Evolutionary conservation across 441 rosid genomes (phyloP), one percentile per base, ranked within the genome.

Genomic region (Erysimum pusillum): DNA sequence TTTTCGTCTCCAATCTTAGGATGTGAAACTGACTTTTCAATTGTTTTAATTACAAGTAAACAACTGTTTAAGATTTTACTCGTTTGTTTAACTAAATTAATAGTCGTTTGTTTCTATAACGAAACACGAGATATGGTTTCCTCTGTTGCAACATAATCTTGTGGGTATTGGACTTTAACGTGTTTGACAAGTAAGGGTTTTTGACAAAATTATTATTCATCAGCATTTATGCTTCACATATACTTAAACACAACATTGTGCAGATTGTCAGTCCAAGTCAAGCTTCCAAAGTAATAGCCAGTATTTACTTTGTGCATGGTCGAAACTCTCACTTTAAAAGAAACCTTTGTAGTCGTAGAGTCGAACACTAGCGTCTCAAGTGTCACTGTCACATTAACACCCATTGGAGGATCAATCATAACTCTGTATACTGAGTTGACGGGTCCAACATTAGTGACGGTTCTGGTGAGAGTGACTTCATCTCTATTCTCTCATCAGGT

Each of bases 371-470:
- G 57, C 64, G 71, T 62, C 9, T 77, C 66, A 18, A 90, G 92
- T 69, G 72, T 63, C 7, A 90, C 89, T 0, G 38, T 83, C 42
- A 86, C 86, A 1, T 15, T 4, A 22, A 81, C 53, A 1, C 93
- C 89, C 0, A 78, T 28, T 0, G 91, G 93, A 73, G 88, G 32
- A 56, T 80, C 80, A 18, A 88, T 68, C 6, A 68, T 58, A 7
- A 83, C 88, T 28, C 20, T 35, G 67, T 86, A 90, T 59, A 85
- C 64, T 22, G 91, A 85, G 8, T 77, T 44, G 2, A 34, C 13
- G 0, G 83, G 84, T 71, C 91, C 90, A 5, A 89, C 93, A 42
- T 87, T 90, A 28, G 91, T 88, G 11, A 87, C 84, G 3, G 75
- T 82, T 78, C 94, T 86, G 6, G 87, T 78, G 44, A 87, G 83